Evolutionary conservation across 2,329 filamentous ascomycete genomes (phyloP).

Genomic region (Penicillium sp.): DNA sequence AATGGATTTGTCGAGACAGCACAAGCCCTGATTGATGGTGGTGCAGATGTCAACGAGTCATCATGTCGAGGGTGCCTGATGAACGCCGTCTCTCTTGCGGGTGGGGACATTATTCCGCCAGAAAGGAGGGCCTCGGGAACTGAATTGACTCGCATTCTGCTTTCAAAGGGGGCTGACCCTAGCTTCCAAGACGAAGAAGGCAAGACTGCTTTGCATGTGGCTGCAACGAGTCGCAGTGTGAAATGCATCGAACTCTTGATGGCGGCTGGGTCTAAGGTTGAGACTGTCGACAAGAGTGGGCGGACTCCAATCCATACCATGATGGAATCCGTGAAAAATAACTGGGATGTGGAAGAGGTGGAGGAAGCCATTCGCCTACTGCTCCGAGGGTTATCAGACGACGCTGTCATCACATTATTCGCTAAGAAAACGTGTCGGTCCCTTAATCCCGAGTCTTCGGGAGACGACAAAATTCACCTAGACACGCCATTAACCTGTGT

Average conservation of each 20-base stretch:
- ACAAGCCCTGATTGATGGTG: not conserved
- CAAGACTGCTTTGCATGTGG: not conserved
- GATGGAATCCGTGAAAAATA: not conserved
- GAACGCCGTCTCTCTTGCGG: not conserved
- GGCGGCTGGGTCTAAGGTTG: not conserved
- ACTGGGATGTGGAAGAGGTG: not conserved
- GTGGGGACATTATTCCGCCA: not conserved
- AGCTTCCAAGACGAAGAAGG: not conserved
- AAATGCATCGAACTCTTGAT: not conserved
- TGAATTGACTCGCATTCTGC: not conserved
- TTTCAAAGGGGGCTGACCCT: not conserved
- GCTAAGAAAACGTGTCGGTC: not conserved
- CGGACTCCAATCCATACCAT: not conserved
- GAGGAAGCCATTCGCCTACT: not conserved
- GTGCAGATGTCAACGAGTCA: not conserved
- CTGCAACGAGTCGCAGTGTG: not conserved
- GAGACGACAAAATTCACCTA: not conserved
- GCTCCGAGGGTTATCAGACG: not conserved
- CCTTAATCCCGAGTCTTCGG: not conserved
- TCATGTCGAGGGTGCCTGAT: not conserved
- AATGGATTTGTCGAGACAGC: not conserved
- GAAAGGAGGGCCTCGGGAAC: not conserved
- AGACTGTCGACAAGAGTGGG: not conserved
- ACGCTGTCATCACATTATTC: not conserved
- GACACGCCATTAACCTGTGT: not conserved